A percentile compares a stretch with the other conserved stretches of the same genome.
phyloP scores from a whole-genome alignment of 202 grass and related monocot genomes.

The Digitaria exilis region DNA sequence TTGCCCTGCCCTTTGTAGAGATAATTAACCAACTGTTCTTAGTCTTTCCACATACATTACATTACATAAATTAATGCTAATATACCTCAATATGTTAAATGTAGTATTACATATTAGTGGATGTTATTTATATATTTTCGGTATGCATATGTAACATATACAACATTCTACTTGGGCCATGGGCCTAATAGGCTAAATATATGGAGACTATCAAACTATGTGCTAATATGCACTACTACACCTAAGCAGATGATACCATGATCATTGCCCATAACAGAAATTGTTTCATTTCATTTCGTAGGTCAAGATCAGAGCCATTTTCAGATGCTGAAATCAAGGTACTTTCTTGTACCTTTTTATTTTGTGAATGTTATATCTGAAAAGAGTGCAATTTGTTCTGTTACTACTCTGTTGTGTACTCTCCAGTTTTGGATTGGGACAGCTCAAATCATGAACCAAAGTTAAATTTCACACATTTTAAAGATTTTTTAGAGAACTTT shows the following conservation, averaged over 20 bases:
- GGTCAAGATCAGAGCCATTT: constrained; percentile 73
- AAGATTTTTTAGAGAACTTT: not conserved
- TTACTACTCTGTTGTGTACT: not conserved
- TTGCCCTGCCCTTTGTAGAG: not conserved
- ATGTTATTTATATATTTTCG: no score
- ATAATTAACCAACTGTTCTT: constrained; percentile 7
- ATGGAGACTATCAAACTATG: no score
- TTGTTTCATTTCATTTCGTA: constrained; percentile 23
- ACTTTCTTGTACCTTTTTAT: constrained; percentile 27
- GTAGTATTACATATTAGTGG: not conserved
- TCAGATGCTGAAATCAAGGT: constrained; percentile 97
- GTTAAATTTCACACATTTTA: not conserved
- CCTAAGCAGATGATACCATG: not conserved
- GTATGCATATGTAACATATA: no score
- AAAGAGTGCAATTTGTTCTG: not conserved
- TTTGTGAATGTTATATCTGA: not conserved
- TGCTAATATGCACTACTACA: not conserved
- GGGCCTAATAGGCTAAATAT: no score
- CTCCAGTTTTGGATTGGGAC: not conserved
- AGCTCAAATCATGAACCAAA: not conserved
- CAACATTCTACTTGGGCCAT: no score
- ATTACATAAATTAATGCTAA: constrained; percentile 2
- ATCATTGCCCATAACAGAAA: not conserved
- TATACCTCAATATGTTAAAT: not conserved
- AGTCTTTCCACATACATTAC: not conserved